phyloP scores from a whole-genome alignment of 805 yeast genomes.

The Saccharomycopsis guyanensis region DNA sequence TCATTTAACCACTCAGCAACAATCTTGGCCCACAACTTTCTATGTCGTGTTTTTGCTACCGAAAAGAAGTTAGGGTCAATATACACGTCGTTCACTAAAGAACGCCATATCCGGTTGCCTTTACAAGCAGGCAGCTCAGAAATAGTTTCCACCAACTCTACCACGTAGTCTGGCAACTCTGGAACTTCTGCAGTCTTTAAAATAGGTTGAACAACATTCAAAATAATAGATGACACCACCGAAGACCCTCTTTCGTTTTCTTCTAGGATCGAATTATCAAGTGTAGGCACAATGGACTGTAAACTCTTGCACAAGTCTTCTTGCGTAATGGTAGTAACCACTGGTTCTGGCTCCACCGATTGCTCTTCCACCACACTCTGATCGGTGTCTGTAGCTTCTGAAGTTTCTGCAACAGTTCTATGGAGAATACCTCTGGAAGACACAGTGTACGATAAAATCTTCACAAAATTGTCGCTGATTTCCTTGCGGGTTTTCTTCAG shows the following conservation, averaged over 20 bases:
- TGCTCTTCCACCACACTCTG: neutral
- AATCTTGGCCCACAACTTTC: conserved; percentile 43
- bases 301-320: conserved; percentile 41
- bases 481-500: conserved; percentile 55
- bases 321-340: conserved; percentile 24
- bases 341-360: neutral
- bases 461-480: conserved; percentile 31
- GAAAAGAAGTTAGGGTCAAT: conserved; percentile 53
- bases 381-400: too few relatives aligned
- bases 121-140: conserved; percentile 28
- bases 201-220: conserved; percentile 46
- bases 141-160: conserved; percentile 37
- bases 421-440: conserved; percentile 23
- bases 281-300: conserved; percentile 31
- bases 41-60: conserved; percentile 26
- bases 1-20: conserved; percentile 55
- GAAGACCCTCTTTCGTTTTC: conserved; percentile 57
- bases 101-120: conserved; percentile 47
- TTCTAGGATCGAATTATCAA: conserved; percentile 34
- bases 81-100: conserved; percentile 53
- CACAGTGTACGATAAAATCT: conserved; percentile 29
- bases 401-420: neutral
- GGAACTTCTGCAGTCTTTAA: conserved; percentile 39
- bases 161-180: conserved; percentile 33
- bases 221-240: conserved; percentile 43